A percentile compares a stretch with the other conserved stretches of the same genome.
Evolutionary conservation across 2,329 filamentous ascomycete genomes (phyloP).

Genomic region (Exserohilum rostratum): DNA sequence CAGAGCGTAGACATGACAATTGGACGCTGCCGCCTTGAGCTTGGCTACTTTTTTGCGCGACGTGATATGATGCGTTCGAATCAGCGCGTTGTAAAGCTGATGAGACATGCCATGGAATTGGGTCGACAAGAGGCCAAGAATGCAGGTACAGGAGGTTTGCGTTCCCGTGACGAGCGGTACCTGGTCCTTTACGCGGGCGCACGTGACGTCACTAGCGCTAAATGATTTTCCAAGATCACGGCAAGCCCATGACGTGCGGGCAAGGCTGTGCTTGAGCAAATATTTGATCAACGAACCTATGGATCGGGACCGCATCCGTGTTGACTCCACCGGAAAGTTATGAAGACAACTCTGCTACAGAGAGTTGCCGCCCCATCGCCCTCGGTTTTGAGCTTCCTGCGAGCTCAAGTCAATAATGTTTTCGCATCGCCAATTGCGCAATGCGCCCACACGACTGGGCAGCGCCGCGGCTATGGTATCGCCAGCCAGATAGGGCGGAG

Average conservation of each 20-base stretch:
- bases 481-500: slow-evolving; percentile 4
- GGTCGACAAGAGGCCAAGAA: neutral
- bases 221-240: slow-evolving; percentile 23
- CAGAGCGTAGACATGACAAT: slow-evolving; percentile 66
- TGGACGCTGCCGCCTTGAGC: slow-evolving; percentile 68
- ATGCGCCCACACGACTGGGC: slow-evolving; percentile 29
- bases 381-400: slow-evolving; percentile 46
- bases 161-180: neutral
- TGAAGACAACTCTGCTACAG: slow-evolving; percentile 44
- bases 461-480: slow-evolving; percentile 23
- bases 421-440: slow-evolving; percentile 35
- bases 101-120: slow-evolving; percentile 26
- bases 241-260: slow-evolving; percentile 21
- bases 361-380: slow-evolving; percentile 44
- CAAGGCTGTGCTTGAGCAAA: slow-evolving; percentile 12
- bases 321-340: slow-evolving; percentile 38
- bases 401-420: slow-evolving; percentile 40
- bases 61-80: slow-evolving; percentile 81
- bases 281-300: slow-evolving; percentile 31
- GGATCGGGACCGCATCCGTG: slow-evolving; percentile 32
- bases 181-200: slow-evolving; percentile 10
- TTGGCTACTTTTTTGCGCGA: slow-evolving; percentile 74
- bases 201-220: slow-evolving; percentile 41
- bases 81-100: slow-evolving; percentile 63
- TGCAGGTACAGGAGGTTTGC: neutral